Base-by-base conservation (phyloP, 805 yeast genomes). In the Pichia membranifaciens region DNA sequence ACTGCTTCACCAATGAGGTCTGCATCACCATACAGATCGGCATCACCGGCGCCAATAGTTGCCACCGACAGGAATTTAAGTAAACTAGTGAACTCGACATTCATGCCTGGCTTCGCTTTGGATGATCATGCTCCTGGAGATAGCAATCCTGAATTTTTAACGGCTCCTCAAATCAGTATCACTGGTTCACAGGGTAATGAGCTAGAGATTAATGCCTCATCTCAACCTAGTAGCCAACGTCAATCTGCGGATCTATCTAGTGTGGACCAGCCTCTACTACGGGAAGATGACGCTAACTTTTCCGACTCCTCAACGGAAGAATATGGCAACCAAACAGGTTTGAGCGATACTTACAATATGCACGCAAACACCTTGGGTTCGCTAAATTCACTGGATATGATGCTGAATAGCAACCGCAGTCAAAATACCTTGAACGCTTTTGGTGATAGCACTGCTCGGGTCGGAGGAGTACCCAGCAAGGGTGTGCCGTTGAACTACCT, bases 101-200 rank as follows among this genome's bases (percentile, higher is more conserved):
- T 59, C 31, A 51, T 57, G 20, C 59, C 62, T 3, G 60, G 58
- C 3, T 51, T 54, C 28, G 38, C 51, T 13, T 37, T 40, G 33
- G 36, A 48, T 39, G 38, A 39, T 8, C 23, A 16, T 35, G 2
- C 38, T 12, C 13, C 18, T 16, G 22, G 9, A 8, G n/a, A 23
- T 5, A 41, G 20, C 12, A 22, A n/a, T 32, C 15, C 4, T 15
- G 23, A 21, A 18, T 12, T 15, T 12, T 13, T 15, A 10, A 15
- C 15, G 7, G 37, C 10, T 29, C 32, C 34, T 17, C 18, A 25
- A 18, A 41, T 31, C 29, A 25, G 18, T 9, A 21, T 43, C 16
- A 13, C 22, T 2, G 31, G 21, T n/a, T 40, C 43, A 2, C n/a
- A 21, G 7, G 18, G 18, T 10, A 10, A 25, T 35, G 38, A 13